A percentile compares a stretch with the other conserved stretches of the same genome.
These are phyloP conservation scores for Chlamydomonas applanata DNA, from an alignment of 139 green algal species.

Conservation along the genomic window DNA sequence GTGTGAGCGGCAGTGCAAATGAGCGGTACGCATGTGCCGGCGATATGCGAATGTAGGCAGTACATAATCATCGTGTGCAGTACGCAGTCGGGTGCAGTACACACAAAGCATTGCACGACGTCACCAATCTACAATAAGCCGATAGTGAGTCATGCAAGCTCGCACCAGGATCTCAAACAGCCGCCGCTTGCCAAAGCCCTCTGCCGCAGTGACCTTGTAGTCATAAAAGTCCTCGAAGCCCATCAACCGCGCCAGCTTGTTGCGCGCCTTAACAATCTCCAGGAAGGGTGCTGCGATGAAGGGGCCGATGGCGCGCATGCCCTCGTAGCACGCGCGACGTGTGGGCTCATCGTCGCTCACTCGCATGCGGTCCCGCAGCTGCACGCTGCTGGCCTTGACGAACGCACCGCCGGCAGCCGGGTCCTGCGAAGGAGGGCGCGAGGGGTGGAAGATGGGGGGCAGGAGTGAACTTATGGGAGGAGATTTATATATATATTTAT, in stretches of 20 bases:
- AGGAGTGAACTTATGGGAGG: not conserved
- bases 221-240: constrained; percentile 77
- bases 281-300: constrained; percentile 65
- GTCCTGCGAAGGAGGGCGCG: not conserved
- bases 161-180: constrained; percentile 79
- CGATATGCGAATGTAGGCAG: too few species aligned
- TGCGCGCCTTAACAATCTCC: constrained; percentile 80
- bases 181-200: constrained; percentile 74
- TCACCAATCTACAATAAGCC: too few species aligned
- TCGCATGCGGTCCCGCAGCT: constrained; percentile 75
- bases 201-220: constrained; percentile 61
- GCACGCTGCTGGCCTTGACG: constrained; percentile 45
- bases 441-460: not conserved
- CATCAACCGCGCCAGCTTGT: constrained; percentile 59
- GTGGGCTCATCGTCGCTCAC: constrained; percentile 59
- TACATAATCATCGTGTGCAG: too few species aligned
- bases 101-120: not conserved
- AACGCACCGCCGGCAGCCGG: constrained; percentile 32
- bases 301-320: constrained; percentile 64
- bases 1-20: too few species aligned
- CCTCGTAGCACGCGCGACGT: constrained; percentile 69
- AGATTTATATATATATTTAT: too few species aligned
- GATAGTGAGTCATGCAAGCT: too few species aligned
- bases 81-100: not conserved
- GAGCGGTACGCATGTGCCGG: too few species aligned